Evolutionary conservation across 1,284 basidiomycete species (phyloP).

Genomic region (Coniferiporia sulphurascens): DNA sequence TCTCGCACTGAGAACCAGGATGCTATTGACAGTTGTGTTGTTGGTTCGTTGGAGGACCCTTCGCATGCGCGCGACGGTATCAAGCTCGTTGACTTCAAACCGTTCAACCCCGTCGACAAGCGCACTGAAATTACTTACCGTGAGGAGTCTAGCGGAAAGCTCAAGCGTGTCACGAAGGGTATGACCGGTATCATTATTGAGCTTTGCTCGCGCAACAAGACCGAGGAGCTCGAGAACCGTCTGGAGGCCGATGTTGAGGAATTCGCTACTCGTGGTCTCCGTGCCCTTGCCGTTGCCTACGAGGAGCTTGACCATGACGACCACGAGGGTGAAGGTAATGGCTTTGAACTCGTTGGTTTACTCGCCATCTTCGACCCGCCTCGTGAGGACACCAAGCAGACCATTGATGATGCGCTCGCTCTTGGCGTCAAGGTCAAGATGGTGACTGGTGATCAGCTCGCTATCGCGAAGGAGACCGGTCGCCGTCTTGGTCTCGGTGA

Average conservation of each 20-base stretch:
- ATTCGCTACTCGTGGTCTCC: slow-evolving; percentile 93
- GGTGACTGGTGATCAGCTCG: slow-evolving; percentile 99
- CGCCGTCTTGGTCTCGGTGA: slow-evolving; percentile 94
- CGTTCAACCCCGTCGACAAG: slow-evolving; percentile 99
- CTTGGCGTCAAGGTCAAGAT: slow-evolving; percentile 99
- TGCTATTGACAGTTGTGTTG: slow-evolving; percentile 89
- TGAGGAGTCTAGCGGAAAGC: slow-evolving; percentile 88
- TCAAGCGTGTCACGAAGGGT: slow-evolving; percentile 98
- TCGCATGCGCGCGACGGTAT: slow-evolving; percentile 83
- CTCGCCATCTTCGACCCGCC: slow-evolving; percentile 98
- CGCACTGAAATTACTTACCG: slow-evolving; percentile 98
- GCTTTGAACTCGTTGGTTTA: slow-evolving; percentile 96
- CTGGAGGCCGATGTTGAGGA: slow-evolving; percentile 96
- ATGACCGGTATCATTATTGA: slow-evolving; percentile 98
- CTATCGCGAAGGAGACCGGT: slow-evolving; percentile 98
- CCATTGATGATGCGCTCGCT: slow-evolving; percentile 92
- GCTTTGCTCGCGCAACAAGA: slow-evolving; percentile 96
- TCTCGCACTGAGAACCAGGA: slow-evolving; percentile 99
- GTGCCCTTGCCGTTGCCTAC: slow-evolving; percentile 93
- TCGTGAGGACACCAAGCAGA: slow-evolving; percentile 98
- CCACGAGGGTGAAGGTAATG: slow-evolving; percentile 81
- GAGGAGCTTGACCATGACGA: slow-evolving; percentile 89
- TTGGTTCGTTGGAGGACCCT: slow-evolving; percentile 73
- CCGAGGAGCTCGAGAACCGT: slow-evolving; percentile 82
- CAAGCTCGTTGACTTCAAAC: slow-evolving; percentile 97